Percentiles rank a stretch among this genome's conserved stretches.
These are phyloP conservation scores for Reticulomyxa filosa DNA, from an alignment of 78 protist species.

Conservation along the genomic window DNA sequence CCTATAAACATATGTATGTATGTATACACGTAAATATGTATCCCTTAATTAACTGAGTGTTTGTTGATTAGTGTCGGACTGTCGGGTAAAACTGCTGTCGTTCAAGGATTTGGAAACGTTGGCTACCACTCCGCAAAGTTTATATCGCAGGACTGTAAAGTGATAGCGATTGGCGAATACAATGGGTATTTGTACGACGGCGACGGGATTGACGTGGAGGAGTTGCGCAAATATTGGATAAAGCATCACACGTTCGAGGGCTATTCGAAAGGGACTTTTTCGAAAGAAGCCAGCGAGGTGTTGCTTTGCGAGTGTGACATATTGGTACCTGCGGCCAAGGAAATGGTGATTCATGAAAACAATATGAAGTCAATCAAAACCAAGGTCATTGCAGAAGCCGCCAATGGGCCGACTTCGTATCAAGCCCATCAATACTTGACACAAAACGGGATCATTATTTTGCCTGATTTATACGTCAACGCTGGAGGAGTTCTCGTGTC, in stretches of 20 bases:
- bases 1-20: too few relatives aligned
- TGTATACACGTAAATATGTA: too few relatives aligned
- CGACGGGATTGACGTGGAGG: conserved; percentile 27
- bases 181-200: too few relatives aligned
- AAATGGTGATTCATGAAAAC: conserved; percentile 10
- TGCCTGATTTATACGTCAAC: conserved; percentile 17
- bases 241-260: conserved; percentile 9
- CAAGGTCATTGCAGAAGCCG: conserved; percentile 12
- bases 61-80: too few relatives aligned
- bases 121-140: conserved; percentile 59
- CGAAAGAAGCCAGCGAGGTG: too few relatives aligned
- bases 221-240: not conserved
- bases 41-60: too few relatives aligned
- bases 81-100: conserved; percentile 27
- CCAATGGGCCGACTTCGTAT: conserved; percentile 17
- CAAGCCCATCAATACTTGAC: not conserved
- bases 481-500: conserved; percentile 13
- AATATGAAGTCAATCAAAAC: not conserved
- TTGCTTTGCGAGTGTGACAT: conserved; percentile 39
- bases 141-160: conserved; percentile 45
- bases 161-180: conserved; percentile 56
- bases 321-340: conserved; percentile 61
- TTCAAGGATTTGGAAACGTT: conserved; percentile 73
- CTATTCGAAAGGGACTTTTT: too few relatives aligned
- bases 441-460: not conserved